A percentile compares a stretch with the other conserved stretches of the same genome.
Evolutionary conservation across 345 rosid genomes (phyloP).

Genomic region (Trapa bicornis): DNA sequence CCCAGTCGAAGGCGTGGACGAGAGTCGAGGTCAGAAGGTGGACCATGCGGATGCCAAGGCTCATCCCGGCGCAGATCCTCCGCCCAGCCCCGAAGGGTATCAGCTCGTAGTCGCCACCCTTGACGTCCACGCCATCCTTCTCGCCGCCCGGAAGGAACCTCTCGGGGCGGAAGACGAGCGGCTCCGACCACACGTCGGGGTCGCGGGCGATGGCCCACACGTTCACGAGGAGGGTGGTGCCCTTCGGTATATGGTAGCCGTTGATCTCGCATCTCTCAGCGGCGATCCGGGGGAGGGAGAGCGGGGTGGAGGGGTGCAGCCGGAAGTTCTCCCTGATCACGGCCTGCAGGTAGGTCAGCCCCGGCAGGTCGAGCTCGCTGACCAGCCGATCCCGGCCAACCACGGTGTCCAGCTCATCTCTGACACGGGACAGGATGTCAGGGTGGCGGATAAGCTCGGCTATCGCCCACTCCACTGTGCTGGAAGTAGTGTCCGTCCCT

Average conservation of each 20-base stretch:
- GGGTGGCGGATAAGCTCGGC: constrained; percentile 83
- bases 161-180: constrained; percentile 48
- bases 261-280: constrained; percentile 61
- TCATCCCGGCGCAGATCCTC: constrained; percentile 74
- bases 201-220: constrained; percentile 89
- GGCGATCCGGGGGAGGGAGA: constrained; percentile 61
- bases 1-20: constrained; percentile 68
- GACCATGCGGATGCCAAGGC: constrained; percentile 62
- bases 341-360: constrained; percentile 56
- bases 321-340: constrained; percentile 72
- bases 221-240: constrained; percentile 46
- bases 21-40: constrained; percentile 49
- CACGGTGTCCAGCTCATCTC: constrained; percentile 45
- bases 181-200: constrained; percentile 56
- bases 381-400: constrained; percentile 46
- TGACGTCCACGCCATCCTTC: constrained; percentile 42
- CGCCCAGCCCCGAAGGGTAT: constrained; percentile 86
- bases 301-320: constrained; percentile 74
- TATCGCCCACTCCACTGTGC: constrained; percentile 86
- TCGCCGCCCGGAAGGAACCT: constrained; percentile 71
- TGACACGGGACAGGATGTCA: constrained; percentile 27
- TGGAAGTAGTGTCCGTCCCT: constrained; percentile 88
- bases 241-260: constrained; percentile 61
- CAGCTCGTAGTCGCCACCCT: constrained; percentile 55
- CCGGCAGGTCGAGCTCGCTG: constrained; percentile 37